phyloP scores from a whole-genome alignment of 169 alveolate species.

The Plasmodium berghei region DNA sequence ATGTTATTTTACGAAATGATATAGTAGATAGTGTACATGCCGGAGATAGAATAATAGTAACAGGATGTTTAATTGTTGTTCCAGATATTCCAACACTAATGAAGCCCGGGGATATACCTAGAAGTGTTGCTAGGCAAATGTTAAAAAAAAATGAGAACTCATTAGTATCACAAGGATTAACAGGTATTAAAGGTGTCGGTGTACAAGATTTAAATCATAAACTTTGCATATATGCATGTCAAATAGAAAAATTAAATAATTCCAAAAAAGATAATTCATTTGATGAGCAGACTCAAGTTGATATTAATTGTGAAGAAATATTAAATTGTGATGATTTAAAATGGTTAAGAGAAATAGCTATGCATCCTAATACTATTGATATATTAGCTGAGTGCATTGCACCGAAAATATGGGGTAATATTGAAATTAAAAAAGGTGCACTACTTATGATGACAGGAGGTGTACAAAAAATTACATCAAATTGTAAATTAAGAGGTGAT shows the following conservation, averaged over 20 bases:
- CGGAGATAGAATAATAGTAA: conserved; percentile 95
- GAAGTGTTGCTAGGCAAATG: conserved; percentile 80
- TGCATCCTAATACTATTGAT: conserved; percentile 84
- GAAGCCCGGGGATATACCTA: conserved; percentile 96
- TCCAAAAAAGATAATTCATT: conserved; percentile 76
- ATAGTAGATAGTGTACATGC: conserved; percentile 96
- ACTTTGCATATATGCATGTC: conserved; percentile 91
- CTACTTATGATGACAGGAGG: conserved; percentile 97
- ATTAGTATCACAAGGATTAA: conserved; percentile 87
- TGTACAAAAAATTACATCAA: conserved; percentile 94
- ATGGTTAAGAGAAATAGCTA: conserved; percentile 86
- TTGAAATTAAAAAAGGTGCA: conserved; percentile 97
- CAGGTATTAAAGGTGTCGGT: conserved; percentile 97
- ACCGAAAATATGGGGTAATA: conserved; percentile 97
- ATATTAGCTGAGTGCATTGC: conserved; percentile 93
- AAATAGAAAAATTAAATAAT: conserved; percentile 80
- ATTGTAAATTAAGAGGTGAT: conserved; percentile 96
- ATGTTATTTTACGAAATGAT: conserved; percentile 94
- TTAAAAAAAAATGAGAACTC: conserved; percentile 81
- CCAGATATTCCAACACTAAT: conserved; percentile 96
- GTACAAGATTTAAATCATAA: conserved; percentile 94
- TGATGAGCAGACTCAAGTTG: conserved; percentile 79
- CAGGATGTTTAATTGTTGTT: conserved; percentile 95
- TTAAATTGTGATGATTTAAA: conserved; percentile 81
- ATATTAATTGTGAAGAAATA: conserved; percentile 82